Evolutionary conservation across 257 asterid genomes (phyloP).

Genomic region (Jacaranda copaia): DNA sequence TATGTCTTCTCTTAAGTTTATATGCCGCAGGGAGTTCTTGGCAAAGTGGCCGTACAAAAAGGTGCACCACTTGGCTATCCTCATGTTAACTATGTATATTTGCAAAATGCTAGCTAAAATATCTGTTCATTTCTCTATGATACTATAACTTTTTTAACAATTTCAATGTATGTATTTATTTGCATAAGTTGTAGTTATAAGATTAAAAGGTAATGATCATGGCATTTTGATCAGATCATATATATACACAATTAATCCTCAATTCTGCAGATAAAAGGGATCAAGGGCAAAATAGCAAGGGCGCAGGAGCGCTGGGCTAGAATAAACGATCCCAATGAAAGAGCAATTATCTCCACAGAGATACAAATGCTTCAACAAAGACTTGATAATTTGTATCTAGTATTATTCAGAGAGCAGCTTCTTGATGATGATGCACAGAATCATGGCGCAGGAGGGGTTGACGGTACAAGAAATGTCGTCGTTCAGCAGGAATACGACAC

Average conservation of each 20-base stretch:
- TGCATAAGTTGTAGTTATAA: neutral
- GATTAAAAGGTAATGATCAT: too few species aligned
- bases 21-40: constrained; percentile 69
- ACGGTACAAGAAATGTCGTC: too few species aligned
- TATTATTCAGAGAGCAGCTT: neutral
- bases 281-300: constrained; percentile 44
- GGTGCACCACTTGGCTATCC: constrained; percentile 35
- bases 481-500: too few species aligned
- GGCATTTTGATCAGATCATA: too few species aligned
- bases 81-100: too few species aligned
- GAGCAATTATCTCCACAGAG: constrained; percentile 35
- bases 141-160: neutral
- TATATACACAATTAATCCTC: neutral
- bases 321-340: constrained; percentile 39
- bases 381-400: constrained; percentile 39
- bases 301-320: constrained; percentile 34
- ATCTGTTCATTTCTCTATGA: neutral
- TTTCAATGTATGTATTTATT: too few species aligned
- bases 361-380: constrained; percentile 47
- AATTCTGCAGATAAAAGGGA: constrained; percentile 56
- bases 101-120: neutral
- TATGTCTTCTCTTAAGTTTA: constrained; percentile 67
- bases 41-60: constrained; percentile 71
- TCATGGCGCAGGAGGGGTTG: too few species aligned
- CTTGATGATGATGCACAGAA: too few species aligned